A percentile compares a stretch with the other conserved stretches of the same genome.
Evolutionary conservation across 2,329 filamentous ascomycete species (phyloP).

Genomic region (Cercospora nicotianae): DNA sequence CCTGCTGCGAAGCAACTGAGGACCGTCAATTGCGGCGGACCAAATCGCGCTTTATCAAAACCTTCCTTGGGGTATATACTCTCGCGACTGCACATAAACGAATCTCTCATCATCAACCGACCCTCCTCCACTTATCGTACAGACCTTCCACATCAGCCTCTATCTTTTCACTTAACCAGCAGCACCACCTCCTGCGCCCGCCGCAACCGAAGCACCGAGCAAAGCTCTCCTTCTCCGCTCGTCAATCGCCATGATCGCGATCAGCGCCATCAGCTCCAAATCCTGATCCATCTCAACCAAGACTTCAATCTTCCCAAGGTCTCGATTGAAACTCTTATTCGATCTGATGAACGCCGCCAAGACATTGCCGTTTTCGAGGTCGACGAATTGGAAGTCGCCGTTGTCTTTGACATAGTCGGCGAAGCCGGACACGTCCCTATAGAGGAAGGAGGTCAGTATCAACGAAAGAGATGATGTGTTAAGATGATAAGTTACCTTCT

Average conservation of each 20-base stretch:
- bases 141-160: background rate
- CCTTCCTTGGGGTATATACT: background rate
- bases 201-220: background rate
- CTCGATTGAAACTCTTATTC: background rate
- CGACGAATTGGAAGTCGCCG: constrained; percentile 13
- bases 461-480: background rate
- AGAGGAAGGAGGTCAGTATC: background rate
- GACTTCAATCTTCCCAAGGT: constrained; percentile 13
- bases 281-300: constrained; percentile 14
- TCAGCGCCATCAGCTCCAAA: constrained; percentile 16
- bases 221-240: constrained; percentile 15
- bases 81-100: background rate
- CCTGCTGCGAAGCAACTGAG: no score
- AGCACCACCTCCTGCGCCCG: background rate
- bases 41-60: background rate
- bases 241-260: constrained; percentile 16
- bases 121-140: background rate
- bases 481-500: constrained; percentile 8
- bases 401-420: constrained; percentile 4
- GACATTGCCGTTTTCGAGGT: background rate
- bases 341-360: constrained; percentile 15
- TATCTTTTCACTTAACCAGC: background rate
- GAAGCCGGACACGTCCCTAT: constrained; percentile 8
- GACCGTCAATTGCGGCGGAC: no score
- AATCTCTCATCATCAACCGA: background rate